Percentiles rank a stretch among this genome's conserved stretches.
Evolutionary conservation across 257 asterid species (phyloP).

Genomic region (Galeopsis tetrahit): DNA sequence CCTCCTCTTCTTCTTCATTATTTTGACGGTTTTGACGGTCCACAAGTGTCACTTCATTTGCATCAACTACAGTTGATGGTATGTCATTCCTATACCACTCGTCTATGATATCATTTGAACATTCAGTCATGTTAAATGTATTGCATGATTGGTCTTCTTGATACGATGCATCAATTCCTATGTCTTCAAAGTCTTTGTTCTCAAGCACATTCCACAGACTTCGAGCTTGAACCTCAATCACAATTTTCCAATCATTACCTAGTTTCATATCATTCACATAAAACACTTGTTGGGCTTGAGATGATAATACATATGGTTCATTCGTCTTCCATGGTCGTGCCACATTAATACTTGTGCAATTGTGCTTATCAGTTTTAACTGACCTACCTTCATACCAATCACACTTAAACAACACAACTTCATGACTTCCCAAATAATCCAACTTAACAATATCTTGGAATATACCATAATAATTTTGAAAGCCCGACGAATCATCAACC

Average conservation of each 20-base stretch:
- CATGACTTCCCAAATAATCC: conserved; percentile 16
- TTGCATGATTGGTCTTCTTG: not conserved
- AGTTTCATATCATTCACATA: too few relatives aligned
- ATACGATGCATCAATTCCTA: not conserved
- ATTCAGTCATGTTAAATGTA: not conserved
- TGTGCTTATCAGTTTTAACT: too few relatives aligned
- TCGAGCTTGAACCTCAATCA: too few relatives aligned
- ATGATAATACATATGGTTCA: too few relatives aligned
- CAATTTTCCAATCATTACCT: too few relatives aligned
- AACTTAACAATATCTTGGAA: not conserved
- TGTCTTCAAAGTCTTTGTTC: too few relatives aligned
- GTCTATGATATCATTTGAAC: not conserved
- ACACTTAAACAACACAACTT: conserved; percentile 18
- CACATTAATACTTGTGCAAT: too few relatives aligned
- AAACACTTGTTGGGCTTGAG: too few relatives aligned
- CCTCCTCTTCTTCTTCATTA: not conserved
- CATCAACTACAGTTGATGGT: too few relatives aligned
- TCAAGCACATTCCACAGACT: too few relatives aligned
- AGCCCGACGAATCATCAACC: not conserved
- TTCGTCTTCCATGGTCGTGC: too few relatives aligned
- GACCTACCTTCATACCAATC: conserved; percentile 1
- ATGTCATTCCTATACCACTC: too few relatives aligned
- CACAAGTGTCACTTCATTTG: not conserved
- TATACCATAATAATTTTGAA: not conserved
- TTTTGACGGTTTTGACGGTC: not conserved